Conservation (phyloP, 2,329 filamentous ascomycete genomes). For the Penicillium sp. region DNA sequence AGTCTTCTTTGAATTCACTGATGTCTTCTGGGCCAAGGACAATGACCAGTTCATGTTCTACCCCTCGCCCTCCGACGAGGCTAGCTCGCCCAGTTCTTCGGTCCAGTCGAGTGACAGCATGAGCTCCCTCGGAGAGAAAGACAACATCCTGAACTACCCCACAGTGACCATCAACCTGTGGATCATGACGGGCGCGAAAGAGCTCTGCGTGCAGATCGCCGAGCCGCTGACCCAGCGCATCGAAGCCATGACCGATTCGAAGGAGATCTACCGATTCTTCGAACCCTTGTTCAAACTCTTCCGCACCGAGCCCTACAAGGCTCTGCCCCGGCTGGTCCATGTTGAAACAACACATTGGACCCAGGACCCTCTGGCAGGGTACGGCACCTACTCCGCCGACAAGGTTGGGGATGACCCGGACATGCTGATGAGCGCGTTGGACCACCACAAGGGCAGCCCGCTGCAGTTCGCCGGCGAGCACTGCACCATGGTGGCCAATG, state of each 20-base stretch:
- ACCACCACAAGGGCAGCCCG: conserved; percentile 36
- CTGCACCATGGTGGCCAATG: conserved; percentile 42
- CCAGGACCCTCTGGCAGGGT: conserved; percentile 45
- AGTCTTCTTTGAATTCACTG: conserved; percentile 45
- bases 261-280: conserved; percentile 43
- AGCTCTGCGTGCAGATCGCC: conserved; percentile 45
- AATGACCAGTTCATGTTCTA: conserved; percentile 49
- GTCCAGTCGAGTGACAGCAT: conserved; percentile 13
- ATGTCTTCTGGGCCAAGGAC: conserved; percentile 48
- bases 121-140: conserved; percentile 16
- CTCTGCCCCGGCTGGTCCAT: conserved; percentile 39
- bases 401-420: conserved; percentile 46
- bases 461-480: conserved; percentile 46
- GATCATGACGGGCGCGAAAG: conserved; percentile 45
- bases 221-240: conserved; percentile 47
- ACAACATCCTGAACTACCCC: conserved; percentile 44
- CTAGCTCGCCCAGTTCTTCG: conserved; percentile 27
- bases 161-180: conserved; percentile 46
- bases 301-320: conserved; percentile 46
- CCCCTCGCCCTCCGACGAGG: conserved; percentile 37
- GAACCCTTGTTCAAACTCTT: conserved; percentile 46
- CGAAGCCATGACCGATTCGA: conserved; percentile 42
- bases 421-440: conserved; percentile 36
- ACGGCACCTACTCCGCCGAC: conserved; percentile 45
- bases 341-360: conserved; percentile 48